Base-by-base conservation (phyloP, 257 asterid genomes). In the Haberlea rhodopensis region DNA sequence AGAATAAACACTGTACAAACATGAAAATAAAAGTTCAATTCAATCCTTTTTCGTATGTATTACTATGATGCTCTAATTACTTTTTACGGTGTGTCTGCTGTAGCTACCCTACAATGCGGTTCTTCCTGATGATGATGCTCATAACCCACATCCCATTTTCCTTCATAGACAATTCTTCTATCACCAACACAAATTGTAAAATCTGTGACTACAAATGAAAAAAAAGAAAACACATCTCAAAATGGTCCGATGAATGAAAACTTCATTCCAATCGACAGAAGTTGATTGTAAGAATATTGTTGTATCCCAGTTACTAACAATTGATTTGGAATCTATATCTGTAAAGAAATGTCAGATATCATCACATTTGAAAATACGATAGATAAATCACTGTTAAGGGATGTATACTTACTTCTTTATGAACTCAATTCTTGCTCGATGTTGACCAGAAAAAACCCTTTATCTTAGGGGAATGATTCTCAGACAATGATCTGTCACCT, bases 401-500 rank as follows among this genome's bases (percentile, higher is more conserved):
- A 49, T 6, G 34, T 49, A 57, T 6, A 56, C 80, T 71, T 76
- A 76, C 87, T 79, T 73, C 27, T 20, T 55, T 60, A 56, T 57
- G 75, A 58, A 57, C 75, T 82, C 76, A 84, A 61, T 71, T 65
- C 79, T 83, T 80, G 78, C 82, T 79, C 57, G 88, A 84, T 69
- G 78, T 89, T 68, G 90, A 70, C 96, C 96, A 89, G 89, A 86
- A 87, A 73, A 80, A 75, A 5, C 82, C 77, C 66, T 67, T 87
- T 53, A 72, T 87, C 43, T 71, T 64, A 57, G 85, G 57, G 34
- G 92, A 80, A 57, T 71, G 82, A 56, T 60, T 81, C 60, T 82
- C 94, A 2, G 85, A 53, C 28, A 76, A 56, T 11, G 95, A 71
- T 74, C 75, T 81, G 25, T 63, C 72, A 3, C 80, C 79, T 66